These are phyloP conservation scores for Lactuca sativa DNA, from an alignment of 129 eudicot species.

Conservation along the genomic window DNA sequence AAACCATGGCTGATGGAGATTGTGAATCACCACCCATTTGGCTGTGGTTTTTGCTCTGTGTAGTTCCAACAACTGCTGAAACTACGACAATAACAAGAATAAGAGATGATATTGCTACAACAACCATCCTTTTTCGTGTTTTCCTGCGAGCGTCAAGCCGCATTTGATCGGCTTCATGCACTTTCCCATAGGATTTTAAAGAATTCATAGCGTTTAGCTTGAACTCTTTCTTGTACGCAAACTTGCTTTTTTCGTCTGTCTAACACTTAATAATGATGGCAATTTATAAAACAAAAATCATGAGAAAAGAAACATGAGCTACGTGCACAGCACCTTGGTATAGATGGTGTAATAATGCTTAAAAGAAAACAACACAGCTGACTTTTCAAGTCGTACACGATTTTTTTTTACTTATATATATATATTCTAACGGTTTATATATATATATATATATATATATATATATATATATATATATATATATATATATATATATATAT, in stretches of 20 bases:
- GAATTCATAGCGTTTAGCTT: slow-evolving; percentile 30
- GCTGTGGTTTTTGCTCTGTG: slow-evolving; percentile 22
- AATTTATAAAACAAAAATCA: slow-evolving; percentile 17
- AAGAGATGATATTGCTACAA: slow-evolving; percentile 43
- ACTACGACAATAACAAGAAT: slow-evolving; percentile 50
- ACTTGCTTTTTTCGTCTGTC: not conserved
- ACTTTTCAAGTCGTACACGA: too few relatives aligned
- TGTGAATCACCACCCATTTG: slow-evolving; percentile 1
- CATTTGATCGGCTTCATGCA: slow-evolving; percentile 50
- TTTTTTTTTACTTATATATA: too few relatives aligned
- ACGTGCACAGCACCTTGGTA: slow-evolving; percentile 48
- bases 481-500: too few relatives aligned
- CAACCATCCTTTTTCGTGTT: slow-evolving; percentile 41
- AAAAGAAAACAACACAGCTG: too few relatives aligned
- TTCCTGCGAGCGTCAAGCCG: slow-evolving; percentile 44
- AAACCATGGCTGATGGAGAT: slow-evolving; percentile 23
- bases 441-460: too few relatives aligned
- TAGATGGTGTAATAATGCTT: not conserved
- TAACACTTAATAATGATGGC: slow-evolving; percentile 5
- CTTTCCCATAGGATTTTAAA: slow-evolving; percentile 57
- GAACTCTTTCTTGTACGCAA: not conserved
- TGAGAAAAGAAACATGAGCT: slow-evolving; percentile 6
- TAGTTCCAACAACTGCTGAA: slow-evolving; percentile 51
- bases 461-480: too few relatives aligned
- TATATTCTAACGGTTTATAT: too few relatives aligned